Base-by-base conservation (phyloP, 2,329 filamentous ascomycete species). In the Colletotrichum agaves region DNA sequence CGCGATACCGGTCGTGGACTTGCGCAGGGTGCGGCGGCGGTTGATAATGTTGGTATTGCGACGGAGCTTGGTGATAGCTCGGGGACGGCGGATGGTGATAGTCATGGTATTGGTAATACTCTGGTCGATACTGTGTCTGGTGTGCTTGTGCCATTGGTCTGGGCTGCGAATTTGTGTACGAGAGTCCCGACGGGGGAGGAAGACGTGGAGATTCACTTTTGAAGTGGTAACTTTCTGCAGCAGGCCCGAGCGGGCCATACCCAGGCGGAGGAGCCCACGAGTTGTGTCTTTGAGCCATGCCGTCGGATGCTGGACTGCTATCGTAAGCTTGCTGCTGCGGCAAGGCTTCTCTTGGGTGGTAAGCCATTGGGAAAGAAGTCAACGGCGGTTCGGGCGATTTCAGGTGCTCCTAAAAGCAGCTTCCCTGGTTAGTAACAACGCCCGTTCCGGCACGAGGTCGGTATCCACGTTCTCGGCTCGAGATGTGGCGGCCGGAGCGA, bases 201-300 rank as follows among this genome's bases (percentile, higher is more conserved):
- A 75, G 67, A 55, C 72, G 74, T 23, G 72, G 60, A 35, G 67
- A 57, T 52, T 78, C 66, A 10, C 27, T 73, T 15, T 73, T 75
- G 46, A 72, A 71, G 49, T 76, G 76, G 60, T 73, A 72, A 23
- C 62, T 63, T 19, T 69, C 59, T 52, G n/a, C 63, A 23, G 53
- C 73, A 68, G 73, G 71, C 64, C 73, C 70, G 6, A 73, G 63
- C 65, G 75, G 74, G 62, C 71, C 71, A 37, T 76, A 76, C 53
- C 72, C 70, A 43, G 68, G 72, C n/a, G 58, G 59, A 8, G 60
- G 74, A 41, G 70, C 67, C 76, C 74, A 79, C 69, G 69, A 70
- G 69, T 75, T 74, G 52, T 74, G 73, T 59, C 76, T 73, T 72
- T 76, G 75, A 69, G 78, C 74, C 79, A 80, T 80, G 60, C 72